phyloP scores from a whole-genome alignment of 495 filamentous ascomycete species.

The Podospora anserina region DNA sequence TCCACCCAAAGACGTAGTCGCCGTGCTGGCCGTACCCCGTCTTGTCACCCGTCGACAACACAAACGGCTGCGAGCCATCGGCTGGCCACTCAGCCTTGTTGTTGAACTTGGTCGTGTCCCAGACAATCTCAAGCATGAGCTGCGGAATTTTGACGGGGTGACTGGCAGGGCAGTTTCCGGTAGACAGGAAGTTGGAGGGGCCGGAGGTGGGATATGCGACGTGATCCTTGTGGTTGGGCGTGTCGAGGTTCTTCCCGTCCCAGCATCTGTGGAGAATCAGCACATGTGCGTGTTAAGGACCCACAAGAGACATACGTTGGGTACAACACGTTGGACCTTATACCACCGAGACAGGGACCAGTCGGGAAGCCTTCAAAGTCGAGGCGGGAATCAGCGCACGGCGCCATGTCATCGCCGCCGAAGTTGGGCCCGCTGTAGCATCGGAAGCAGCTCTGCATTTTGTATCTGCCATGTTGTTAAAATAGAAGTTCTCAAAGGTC shows the following conservation, averaged over 20 bases:
- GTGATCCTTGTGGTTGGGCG: conserved; percentile 42
- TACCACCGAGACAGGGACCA: conserved; percentile 35
- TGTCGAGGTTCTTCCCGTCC: conserved; percentile 39
- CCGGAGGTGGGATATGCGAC: conserved; percentile 39
- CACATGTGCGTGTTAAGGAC: no score
- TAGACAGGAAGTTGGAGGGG: conserved; percentile 33
- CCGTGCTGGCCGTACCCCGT: conserved; percentile 45
- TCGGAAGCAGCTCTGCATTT: conserved; percentile 43
- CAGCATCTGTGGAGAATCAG: conserved; percentile 28
- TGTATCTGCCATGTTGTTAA: conserved; percentile 14
- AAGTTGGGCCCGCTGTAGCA: conserved; percentile 43
- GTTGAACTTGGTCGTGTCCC: conserved; percentile 42
- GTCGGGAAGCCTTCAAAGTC: conserved; percentile 37
- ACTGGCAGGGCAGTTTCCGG: conserved; percentile 40
- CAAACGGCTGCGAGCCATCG: conserved; percentile 42
- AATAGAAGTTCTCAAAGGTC: no score
- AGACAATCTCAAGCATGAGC: conserved; percentile 41
- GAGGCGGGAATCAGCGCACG: conserved; percentile 32
- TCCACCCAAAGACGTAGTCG: conserved; percentile 50
- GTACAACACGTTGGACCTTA: conserved; percentile 45
- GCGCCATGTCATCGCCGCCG: conserved; percentile 37
- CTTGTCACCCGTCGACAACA: conserved; percentile 41
- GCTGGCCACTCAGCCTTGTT: conserved; percentile 39
- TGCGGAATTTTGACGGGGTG: conserved; percentile 46
- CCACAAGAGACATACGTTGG: conserved; percentile 30